phyloP scores from a whole-genome alignment of 1,139 yeast species.

The Yamadazyma taylorii region DNA sequence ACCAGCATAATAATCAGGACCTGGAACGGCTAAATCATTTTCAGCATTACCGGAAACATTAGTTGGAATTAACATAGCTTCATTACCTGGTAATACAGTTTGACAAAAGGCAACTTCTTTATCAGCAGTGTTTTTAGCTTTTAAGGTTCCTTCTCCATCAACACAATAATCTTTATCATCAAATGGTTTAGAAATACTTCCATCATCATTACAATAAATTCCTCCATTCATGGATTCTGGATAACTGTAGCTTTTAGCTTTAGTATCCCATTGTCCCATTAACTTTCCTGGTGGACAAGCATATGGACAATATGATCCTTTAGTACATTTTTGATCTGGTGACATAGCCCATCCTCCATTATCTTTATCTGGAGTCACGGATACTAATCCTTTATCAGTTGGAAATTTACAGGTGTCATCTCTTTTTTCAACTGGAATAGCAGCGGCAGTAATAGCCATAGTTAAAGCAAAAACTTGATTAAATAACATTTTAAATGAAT shows the following conservation, averaged over 20 bases:
- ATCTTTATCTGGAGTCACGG: conserved; percentile 54
- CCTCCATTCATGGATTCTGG: conserved; percentile 85
- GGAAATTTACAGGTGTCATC: conserved; percentile 66
- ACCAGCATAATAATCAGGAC: conserved; percentile 65
- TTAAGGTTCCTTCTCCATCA: conserved; percentile 73
- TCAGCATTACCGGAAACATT: conserved; percentile 48
- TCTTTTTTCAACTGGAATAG: conserved; percentile 32
- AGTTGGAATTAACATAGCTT: conserved; percentile 91
- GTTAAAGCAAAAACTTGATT: conserved; percentile 15
- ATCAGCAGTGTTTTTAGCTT: conserved; percentile 55
- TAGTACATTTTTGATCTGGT: conserved; percentile 69
- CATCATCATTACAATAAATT: conserved; percentile 68
- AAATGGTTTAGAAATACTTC: conserved; percentile 65
- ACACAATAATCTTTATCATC: conserved; percentile 62
- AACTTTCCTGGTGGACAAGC: conserved; percentile 86
- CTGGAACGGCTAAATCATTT: conserved; percentile 77
- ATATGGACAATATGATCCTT: conserved; percentile 81
- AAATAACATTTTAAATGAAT: conserved; percentile 20
- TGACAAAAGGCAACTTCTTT: conserved; percentile 81
- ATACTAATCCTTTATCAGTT: conserved; percentile 59
- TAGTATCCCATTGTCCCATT: conserved; percentile 76
- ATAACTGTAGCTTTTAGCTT: conserved; percentile 56
- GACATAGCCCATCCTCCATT: conserved; percentile 91
- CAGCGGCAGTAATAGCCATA: conserved; percentile 27
- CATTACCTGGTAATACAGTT: conserved; percentile 90